Percentiles rank a stretch among this genome's conserved stretches.
These are phyloP conservation scores for Wickerhamomyces ciferrii DNA, from an alignment of 805 yeast species.

Conservation along the genomic window DNA sequence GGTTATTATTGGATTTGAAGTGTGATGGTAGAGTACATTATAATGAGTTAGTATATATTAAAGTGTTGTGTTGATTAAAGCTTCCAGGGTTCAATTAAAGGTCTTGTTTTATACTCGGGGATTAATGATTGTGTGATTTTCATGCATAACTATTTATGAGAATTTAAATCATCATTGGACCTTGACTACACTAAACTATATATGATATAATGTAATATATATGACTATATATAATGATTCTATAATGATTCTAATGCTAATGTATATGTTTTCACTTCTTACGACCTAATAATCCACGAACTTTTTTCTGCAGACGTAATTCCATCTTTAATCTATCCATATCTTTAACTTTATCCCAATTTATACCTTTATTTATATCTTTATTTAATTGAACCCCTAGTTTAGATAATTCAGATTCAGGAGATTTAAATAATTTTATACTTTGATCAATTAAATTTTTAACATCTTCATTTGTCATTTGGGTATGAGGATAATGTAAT, in stretches of 20 bases:
- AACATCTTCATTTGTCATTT: conserved; percentile 23
- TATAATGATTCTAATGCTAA: too few species aligned
- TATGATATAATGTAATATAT: too few species aligned
- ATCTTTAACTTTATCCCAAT: conserved; percentile 32
- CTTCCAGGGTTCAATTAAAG: too few species aligned
- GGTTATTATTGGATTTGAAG: too few species aligned
- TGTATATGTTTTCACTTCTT: not conserved
- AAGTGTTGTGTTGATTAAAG: too few species aligned
- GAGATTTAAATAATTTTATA: conserved; percentile 25
- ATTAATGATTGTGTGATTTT: too few species aligned
- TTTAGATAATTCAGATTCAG: conserved; percentile 27
- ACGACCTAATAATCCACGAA: conserved; percentile 1
- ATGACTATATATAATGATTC: not conserved
- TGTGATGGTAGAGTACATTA: too few species aligned
- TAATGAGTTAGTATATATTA: too few species aligned
- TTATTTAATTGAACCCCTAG: conserved; percentile 36
- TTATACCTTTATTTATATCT: conserved; percentile 33
- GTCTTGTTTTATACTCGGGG: too few species aligned
- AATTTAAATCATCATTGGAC: too few species aligned
- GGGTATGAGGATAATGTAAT: conserved; percentile 37
- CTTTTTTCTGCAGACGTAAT: conserved; percentile 41
- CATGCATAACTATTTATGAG: too few species aligned
- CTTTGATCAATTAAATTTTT: conserved; percentile 28
- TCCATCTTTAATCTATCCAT: conserved; percentile 42
- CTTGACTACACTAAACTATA: not conserved